Conservation (phyloP, 805 yeast genomes). For the Kluyveromyces dobzhanskii region DNA sequence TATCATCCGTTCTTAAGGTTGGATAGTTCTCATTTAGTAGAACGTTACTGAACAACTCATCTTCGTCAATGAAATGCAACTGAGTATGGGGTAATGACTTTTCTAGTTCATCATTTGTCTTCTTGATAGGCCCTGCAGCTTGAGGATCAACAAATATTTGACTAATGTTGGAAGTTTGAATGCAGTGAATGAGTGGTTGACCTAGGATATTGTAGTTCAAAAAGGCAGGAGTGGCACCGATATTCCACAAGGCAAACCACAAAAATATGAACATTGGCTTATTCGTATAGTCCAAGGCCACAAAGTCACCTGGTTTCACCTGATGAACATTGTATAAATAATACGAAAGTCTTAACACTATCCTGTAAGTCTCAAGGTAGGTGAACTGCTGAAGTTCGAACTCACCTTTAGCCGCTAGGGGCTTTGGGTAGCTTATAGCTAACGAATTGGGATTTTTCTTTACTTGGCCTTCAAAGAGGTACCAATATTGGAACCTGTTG, state of each 20-base stretch:
- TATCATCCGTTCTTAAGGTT: constrained; percentile 46
- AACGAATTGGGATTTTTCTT: constrained; percentile 37
- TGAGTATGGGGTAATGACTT: constrained; percentile 32
- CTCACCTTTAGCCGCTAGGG: constrained; percentile 41
- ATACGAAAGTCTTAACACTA: constrained; percentile 56
- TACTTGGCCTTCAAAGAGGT: constrained; percentile 53
- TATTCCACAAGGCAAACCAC: constrained; percentile 85
- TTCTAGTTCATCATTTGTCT: constrained; percentile 38
- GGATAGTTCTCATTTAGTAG: constrained; percentile 35
- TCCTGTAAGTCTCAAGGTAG: constrained; percentile 58
- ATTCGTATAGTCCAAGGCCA: constrained; percentile 72
- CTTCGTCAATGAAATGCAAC: constrained; percentile 46
- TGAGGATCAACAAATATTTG: constrained; percentile 71
- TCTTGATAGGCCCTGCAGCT: constrained; percentile 43
- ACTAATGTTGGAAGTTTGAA: constrained; percentile 54
- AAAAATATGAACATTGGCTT: constrained; percentile 72
- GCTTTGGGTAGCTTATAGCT: constrained; percentile 53
- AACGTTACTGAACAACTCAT: constrained; percentile 34
- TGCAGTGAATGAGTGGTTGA: constrained; percentile 69
- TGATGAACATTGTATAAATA: constrained; percentile 57
- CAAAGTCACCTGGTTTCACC: constrained; percentile 54
- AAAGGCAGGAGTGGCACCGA: constrained; percentile 86
- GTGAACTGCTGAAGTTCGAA: constrained; percentile 59
- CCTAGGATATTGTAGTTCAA: constrained; percentile 73
- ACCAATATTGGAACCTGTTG: constrained; percentile 52